Conservation (phyloP, 495 filamentous ascomycete species). For the Penicillium atrosanguineum region DNA sequence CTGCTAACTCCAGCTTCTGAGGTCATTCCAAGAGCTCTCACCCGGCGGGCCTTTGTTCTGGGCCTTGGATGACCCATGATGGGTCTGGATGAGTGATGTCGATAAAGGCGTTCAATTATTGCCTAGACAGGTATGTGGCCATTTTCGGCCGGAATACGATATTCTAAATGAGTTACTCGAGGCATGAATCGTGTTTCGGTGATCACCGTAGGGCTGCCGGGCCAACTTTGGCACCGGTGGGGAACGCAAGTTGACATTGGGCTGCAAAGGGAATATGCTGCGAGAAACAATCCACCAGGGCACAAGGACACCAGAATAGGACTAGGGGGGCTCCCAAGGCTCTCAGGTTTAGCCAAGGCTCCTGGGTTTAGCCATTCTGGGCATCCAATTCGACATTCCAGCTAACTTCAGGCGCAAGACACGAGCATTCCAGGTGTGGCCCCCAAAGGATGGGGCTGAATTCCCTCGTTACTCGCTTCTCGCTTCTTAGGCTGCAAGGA, state of each 20-base stretch:
- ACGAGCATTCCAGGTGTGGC: neutral
- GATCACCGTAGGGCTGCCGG: conserved; percentile 2
- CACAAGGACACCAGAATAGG: neutral
- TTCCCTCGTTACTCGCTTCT: neutral
- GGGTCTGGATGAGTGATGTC: neutral
- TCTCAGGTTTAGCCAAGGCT: neutral
- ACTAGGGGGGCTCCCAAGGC: neutral
- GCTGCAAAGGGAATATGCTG: conserved; percentile 4
- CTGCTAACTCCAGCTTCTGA: neutral
- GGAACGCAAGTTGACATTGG: neutral
- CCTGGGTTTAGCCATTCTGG: neutral
- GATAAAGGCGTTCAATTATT: neutral
- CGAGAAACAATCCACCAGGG: neutral
- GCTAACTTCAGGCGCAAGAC: neutral
- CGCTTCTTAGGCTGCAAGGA: neutral
- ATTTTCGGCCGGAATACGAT: neutral
- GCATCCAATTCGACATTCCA: neutral
- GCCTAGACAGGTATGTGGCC: neutral
- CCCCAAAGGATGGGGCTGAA: neutral
- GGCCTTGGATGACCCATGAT: no score
- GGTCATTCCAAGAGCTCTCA: neutral
- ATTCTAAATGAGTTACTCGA: no score
- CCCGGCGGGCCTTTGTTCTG: neutral
- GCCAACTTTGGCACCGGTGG: neutral
- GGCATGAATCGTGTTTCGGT: neutral